phyloP scores from a whole-genome alignment of 2,329 filamentous ascomycete species.

The Talaromyces piceae region DNA sequence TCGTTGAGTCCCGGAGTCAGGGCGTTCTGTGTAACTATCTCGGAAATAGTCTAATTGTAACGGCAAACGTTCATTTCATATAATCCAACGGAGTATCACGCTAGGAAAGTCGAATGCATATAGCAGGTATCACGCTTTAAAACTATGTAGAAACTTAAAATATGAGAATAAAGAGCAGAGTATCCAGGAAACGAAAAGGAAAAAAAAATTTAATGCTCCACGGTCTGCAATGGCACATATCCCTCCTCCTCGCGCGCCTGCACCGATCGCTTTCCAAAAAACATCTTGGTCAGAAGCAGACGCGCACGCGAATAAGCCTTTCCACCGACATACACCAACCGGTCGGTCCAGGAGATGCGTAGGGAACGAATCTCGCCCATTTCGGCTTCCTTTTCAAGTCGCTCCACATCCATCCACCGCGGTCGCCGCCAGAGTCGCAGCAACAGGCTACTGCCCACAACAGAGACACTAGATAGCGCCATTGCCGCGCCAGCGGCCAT shows the following conservation, averaged over 20 bases:
- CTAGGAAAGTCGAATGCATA: too few species aligned
- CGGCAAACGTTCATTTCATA: too few species aligned
- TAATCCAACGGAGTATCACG: too few species aligned
- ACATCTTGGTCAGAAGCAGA: constrained; percentile 19
- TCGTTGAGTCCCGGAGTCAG: not conserved
- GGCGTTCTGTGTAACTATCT: too few species aligned
- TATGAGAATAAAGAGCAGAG: not conserved
- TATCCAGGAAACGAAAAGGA: not conserved
- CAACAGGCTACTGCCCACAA: constrained; percentile 74
- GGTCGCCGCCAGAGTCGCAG: constrained; percentile 83
- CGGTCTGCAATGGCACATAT: constrained; percentile 40
- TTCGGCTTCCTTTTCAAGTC: constrained; percentile 51
- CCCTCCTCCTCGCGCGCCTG: constrained; percentile 27
- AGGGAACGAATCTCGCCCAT: constrained; percentile 17
- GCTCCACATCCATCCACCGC: constrained; percentile 71
- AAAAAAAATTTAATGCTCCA: constrained; percentile 25
- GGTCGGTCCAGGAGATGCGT: constrained; percentile 13
- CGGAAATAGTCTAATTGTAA: too few species aligned
- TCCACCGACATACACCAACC: constrained; percentile 19
- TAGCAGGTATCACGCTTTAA: not conserved
- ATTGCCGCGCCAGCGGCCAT: constrained; percentile 94
- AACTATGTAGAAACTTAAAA: not conserved
- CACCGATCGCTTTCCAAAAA: constrained; percentile 21
- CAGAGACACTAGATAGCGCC: constrained; percentile 82
- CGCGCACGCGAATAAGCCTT: constrained; percentile 12